Conservation (phyloP, 1,284 basidiomycete genomes). For the Leccinum subrobustum region DNA sequence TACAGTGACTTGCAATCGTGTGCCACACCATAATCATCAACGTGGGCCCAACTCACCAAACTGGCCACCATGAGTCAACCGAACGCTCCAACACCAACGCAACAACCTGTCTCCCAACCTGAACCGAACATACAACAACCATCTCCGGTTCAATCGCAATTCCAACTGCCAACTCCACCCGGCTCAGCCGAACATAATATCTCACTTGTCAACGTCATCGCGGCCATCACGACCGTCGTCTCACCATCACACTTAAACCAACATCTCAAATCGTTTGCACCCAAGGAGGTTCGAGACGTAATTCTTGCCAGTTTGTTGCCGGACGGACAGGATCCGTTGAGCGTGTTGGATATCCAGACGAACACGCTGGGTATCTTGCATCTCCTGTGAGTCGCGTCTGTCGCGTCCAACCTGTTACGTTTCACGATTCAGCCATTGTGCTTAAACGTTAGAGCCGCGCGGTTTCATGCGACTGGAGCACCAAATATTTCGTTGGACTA, state of each 20-base stretch:
- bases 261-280: constrained; percentile 40
- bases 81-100: constrained; percentile 26
- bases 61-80: constrained; percentile 25
- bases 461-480: constrained; percentile 41
- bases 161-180: constrained; percentile 10
- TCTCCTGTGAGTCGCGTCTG: constrained; percentile 55
- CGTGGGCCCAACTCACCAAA: neutral
- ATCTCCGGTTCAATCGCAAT: constrained; percentile 16
- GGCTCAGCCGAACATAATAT: constrained; percentile 8
- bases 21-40: neutral
- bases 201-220: constrained; percentile 43
- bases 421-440: neutral
- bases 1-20: neutral
- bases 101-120: constrained; percentile 20
- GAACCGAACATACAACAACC: constrained; percentile 22
- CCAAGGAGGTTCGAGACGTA: constrained; percentile 48
- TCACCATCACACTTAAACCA: constrained; percentile 39
- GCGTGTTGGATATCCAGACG: constrained; percentile 48
- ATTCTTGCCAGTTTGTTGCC: constrained; percentile 48
- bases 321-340: constrained; percentile 60
- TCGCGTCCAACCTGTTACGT: neutral
- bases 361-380: constrained; percentile 67
- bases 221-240: constrained; percentile 44
- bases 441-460: constrained; percentile 45
- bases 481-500: constrained; percentile 38